A percentile compares a stretch with the other conserved stretches of the same genome.
phyloP scores from a whole-genome alignment of 2,329 filamentous ascomycete genomes.

The Botrytis elliptica region DNA sequence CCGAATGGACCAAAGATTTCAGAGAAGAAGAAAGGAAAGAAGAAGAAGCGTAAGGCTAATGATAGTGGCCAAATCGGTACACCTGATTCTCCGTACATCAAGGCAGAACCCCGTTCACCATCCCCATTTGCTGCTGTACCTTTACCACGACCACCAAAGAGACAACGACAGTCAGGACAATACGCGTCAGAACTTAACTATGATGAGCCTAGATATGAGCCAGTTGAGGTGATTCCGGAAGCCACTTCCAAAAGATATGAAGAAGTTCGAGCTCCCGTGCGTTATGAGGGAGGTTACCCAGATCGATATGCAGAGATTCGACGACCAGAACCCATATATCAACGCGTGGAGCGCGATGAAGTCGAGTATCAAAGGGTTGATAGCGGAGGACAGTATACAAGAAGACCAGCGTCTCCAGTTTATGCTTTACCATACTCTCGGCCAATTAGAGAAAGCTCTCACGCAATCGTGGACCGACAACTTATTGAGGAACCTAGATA shows the following conservation, averaged over 20 bases:
- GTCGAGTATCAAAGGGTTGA: conserved; percentile 30
- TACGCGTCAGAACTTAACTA: conserved; percentile 45
- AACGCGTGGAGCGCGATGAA: conserved; percentile 35
- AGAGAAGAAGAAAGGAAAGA: conserved; percentile 54
- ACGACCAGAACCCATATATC: conserved; percentile 31
- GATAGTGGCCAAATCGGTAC: conserved; percentile 43
- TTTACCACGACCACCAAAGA: conserved; percentile 56
- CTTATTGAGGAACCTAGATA: conserved; percentile 41
- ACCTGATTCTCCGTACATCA: conserved; percentile 55
- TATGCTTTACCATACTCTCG: conserved; percentile 35
- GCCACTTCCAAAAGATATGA: conserved; percentile 27
- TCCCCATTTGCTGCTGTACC: conserved; percentile 56
- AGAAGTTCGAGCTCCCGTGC: conserved; percentile 27
- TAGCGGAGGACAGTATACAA: conserved; percentile 28
- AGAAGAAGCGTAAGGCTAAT: conserved; percentile 49
- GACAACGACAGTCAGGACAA: conserved; percentile 50
- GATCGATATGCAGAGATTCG: conserved; percentile 34
- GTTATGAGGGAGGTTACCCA: conserved; percentile 29
- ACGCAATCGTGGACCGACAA: conserved; percentile 34
- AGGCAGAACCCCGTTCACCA: conserved; percentile 62
- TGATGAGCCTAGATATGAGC: conserved; percentile 48
- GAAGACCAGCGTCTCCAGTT: conserved; percentile 35
- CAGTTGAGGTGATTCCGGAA: conserved; percentile 30
- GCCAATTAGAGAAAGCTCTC: conserved; percentile 33
- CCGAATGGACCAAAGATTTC: conserved; percentile 49